A percentile compares a stretch with the other conserved stretches of the same genome.
Conservation (phyloP, 2,329 filamentous ascomycete species). For the Pezicula rhizophila region DNA sequence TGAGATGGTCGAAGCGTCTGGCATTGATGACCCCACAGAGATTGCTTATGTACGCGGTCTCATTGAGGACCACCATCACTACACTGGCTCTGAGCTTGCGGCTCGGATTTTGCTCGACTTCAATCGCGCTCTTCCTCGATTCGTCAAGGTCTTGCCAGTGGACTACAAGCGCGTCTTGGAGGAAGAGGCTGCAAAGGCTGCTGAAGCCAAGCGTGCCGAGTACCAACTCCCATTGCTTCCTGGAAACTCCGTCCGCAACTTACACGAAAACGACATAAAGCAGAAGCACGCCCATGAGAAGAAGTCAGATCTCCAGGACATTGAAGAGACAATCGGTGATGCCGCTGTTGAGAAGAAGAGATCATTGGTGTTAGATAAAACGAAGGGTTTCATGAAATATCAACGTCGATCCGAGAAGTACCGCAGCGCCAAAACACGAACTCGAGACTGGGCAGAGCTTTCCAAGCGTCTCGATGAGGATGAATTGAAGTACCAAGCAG, state of each 20-base stretch:
- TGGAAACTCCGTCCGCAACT: slow-evolving; percentile 50
- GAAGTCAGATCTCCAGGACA: slow-evolving; percentile 66
- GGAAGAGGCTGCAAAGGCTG: slow-evolving; percentile 81
- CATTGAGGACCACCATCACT: slow-evolving; percentile 95
- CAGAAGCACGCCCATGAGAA: slow-evolving; percentile 61
- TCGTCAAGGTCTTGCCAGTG: slow-evolving; percentile 87
- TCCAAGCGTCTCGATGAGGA: slow-evolving; percentile 84
- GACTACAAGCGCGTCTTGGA: slow-evolving; percentile 92
- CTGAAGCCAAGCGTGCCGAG: slow-evolving; percentile 76
- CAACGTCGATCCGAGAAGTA: slow-evolving; percentile 90
- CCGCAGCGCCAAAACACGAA: slow-evolving; percentile 73
- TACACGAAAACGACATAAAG: slow-evolving; percentile 46
- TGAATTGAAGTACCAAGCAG: slow-evolving; percentile 92
- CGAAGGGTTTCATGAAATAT: slow-evolving; percentile 96
- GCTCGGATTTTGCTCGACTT: slow-evolving; percentile 94
- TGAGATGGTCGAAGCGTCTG: slow-evolving; percentile 91
- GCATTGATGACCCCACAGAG: slow-evolving; percentile 77
- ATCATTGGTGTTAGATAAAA: slow-evolving; percentile 93
- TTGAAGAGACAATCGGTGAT: slow-evolving; percentile 87
- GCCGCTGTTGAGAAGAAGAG: slow-evolving; percentile 82
- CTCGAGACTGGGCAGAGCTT: slow-evolving; percentile 90
- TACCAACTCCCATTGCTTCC: slow-evolving; percentile 75
- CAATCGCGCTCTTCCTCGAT: slow-evolving; percentile 80
- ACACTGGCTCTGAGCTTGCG: slow-evolving; percentile 91
- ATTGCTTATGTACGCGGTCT: slow-evolving; percentile 86